These are phyloP conservation scores for Chaetomium sp. DNA, from an alignment of 2,329 filamentous ascomycete species.

Conservation along the genomic window DNA sequence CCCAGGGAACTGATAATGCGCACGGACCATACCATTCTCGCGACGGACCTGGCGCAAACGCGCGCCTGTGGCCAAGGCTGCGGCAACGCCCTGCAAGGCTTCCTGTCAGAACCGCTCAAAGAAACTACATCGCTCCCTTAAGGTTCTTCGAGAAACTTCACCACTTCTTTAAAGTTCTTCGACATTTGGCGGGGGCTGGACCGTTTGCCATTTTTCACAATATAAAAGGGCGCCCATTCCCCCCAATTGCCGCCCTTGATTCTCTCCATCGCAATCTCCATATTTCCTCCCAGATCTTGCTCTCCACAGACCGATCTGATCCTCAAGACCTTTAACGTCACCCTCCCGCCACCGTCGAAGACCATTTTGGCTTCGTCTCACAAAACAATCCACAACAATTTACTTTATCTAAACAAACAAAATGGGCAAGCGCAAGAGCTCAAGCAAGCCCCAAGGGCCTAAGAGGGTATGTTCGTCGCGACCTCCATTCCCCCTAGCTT, in stretches of 20 bases:
- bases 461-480: conserved; percentile 58
- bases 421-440: conserved; percentile 90
- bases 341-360: background rate
- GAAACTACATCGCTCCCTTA: background rate
- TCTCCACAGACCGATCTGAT: too few relatives aligned
- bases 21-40: background rate
- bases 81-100: background rate
- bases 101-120: background rate
- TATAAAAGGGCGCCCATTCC: too few relatives aligned
- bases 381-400: background rate
- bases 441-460: conserved; percentile 71
- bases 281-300: too few relatives aligned
- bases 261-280: too few relatives aligned
- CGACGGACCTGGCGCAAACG: background rate
- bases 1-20: background rate
- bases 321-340: too few relatives aligned
- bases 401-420: background rate
- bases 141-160: too few relatives aligned
- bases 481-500: too few relatives aligned
- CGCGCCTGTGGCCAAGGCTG: background rate
- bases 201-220: background rate
- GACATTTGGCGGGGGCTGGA: background rate
- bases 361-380: background rate
- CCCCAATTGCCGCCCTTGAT: too few relatives aligned
- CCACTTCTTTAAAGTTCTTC: background rate